Percentiles rank a stretch among this genome's conserved stretches.
Evolutionary conservation across 192 early-diverging fungal genomes (phyloP).

Genomic region (Jimgerdemannia flammicorona): DNA sequence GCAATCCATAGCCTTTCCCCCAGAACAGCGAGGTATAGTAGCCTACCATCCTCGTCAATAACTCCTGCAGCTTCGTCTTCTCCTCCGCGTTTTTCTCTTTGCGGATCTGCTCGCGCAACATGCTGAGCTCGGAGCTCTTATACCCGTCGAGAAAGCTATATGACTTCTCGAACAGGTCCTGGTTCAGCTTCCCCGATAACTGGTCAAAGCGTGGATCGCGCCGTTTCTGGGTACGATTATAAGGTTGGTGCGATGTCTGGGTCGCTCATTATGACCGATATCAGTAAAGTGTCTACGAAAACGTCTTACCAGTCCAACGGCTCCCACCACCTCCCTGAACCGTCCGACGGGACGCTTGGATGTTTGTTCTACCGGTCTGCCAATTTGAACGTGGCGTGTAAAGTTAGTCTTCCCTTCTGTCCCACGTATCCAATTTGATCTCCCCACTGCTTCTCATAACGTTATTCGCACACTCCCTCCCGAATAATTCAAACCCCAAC

Average conservation of each 20-base stretch:
- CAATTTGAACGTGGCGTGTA: background rate
- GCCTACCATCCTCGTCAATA: conserved; percentile 64
- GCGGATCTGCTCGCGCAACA: conserved; percentile 57
- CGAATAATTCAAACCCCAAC: too few species aligned
- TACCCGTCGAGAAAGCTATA: conserved; percentile 88
- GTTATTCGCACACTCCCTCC: background rate
- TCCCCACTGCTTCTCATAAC: background rate
- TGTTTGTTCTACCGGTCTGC: conserved; percentile 72
- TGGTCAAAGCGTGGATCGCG: conserved; percentile 95
- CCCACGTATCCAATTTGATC: conserved; percentile 19
- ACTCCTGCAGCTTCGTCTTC: conserved; percentile 53
- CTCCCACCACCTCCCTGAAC: conserved; percentile 66
- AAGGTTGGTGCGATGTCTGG: too few species aligned
- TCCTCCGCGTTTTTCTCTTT: conserved; percentile 63
- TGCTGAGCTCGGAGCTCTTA: conserved; percentile 67
- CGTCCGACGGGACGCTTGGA: conserved; percentile 73
- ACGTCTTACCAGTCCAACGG: conserved; percentile 43
- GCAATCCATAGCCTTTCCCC: background rate
- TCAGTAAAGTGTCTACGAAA: background rate
- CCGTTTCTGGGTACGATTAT: conserved; percentile 44
- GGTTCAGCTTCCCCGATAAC: conserved; percentile 85
- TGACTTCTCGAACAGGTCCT: conserved; percentile 87
- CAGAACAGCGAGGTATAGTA: background rate
- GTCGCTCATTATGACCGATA: too few species aligned
- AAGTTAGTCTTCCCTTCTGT: conserved; percentile 7